Percentiles rank a stretch among this genome's conserved stretches.
These are phyloP conservation scores for Firmiana major DNA, from an alignment of 345 rosid genomes.

Conservation along the genomic window DNA sequence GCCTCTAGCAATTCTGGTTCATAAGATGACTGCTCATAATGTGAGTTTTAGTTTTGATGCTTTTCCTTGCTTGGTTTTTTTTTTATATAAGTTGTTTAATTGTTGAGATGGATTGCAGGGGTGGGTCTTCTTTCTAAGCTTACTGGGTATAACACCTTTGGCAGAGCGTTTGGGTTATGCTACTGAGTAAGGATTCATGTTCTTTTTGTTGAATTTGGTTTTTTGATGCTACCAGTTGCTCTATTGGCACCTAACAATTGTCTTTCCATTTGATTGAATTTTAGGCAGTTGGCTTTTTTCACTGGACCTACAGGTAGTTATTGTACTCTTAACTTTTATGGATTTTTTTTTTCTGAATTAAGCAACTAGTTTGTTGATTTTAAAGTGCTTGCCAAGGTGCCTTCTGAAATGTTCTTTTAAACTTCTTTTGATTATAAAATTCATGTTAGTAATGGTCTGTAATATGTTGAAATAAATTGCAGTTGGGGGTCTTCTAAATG, in stretches of 20 bases:
- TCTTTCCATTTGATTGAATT: slow-evolving; percentile 17
- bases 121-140: slow-evolving; percentile 77
- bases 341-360: neutral
- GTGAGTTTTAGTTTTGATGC: slow-evolving; percentile 38
- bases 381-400: neutral
- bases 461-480: slow-evolving; percentile 25
- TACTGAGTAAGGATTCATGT: slow-evolving; percentile 63
- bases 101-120: slow-evolving; percentile 48
- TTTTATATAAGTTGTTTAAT: slow-evolving; percentile 12
- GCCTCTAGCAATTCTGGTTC: slow-evolving; percentile 72
- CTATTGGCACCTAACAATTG: slow-evolving; percentile 21
- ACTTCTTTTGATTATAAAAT: neutral
- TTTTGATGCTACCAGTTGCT: neutral
- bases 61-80: slow-evolving; percentile 4
- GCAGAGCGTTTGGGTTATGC: slow-evolving; percentile 99
- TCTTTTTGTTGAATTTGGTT: slow-evolving; percentile 8
- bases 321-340: neutral
- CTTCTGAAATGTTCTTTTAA: neutral
- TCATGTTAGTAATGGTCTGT: neutral
- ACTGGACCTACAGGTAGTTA: slow-evolving; percentile 82
- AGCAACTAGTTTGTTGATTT: neutral
- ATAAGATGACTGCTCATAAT: slow-evolving; percentile 48
- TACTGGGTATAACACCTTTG: slow-evolving; percentile 85
- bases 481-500: slow-evolving; percentile 93
- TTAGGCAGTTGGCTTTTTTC: slow-evolving; percentile 83